Conservation (phyloP, 2,329 filamentous ascomycete genomes). For the Ophiostoma sp. region DNA sequence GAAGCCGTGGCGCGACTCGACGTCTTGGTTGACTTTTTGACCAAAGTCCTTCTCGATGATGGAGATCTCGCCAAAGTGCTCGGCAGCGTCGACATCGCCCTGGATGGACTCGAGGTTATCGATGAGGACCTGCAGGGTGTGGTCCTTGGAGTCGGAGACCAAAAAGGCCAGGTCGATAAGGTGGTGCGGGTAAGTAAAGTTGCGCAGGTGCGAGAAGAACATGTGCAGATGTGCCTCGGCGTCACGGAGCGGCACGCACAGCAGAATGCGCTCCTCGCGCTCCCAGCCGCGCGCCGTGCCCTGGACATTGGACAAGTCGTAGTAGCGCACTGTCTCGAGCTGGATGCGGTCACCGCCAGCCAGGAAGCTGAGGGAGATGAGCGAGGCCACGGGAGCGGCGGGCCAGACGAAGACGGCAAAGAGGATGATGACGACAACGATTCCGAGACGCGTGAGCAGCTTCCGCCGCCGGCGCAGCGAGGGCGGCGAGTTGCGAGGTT, state of each 20-base stretch:
- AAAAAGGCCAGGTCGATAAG: constrained; percentile 94
- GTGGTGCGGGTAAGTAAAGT: constrained; percentile 95
- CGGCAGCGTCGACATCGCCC: constrained; percentile 68
- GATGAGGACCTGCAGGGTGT: constrained; percentile 71
- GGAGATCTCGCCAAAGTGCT: constrained; percentile 90
- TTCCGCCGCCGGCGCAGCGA: constrained; percentile 68
- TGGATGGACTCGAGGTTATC: constrained; percentile 74
- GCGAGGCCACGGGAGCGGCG: constrained; percentile 55
- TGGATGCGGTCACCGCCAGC: constrained; percentile 64
- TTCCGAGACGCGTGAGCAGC: constrained; percentile 62
- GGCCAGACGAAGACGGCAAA: constrained; percentile 74
- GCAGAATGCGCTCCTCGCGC: constrained; percentile 85
- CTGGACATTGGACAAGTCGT: constrained; percentile 86
- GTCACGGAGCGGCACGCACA: constrained; percentile 91
- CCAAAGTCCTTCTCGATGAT: constrained; percentile 99
- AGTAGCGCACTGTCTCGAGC: constrained; percentile 93
- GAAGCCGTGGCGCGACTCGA: constrained; percentile 95
- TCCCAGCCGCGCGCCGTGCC: constrained; percentile 94
- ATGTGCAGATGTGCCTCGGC: constrained; percentile 87
- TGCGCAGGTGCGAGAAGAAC: constrained; percentile 97
- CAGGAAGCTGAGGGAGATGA: constrained; percentile 64
- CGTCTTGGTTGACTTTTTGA: constrained; percentile 94
- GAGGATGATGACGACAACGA: constrained; percentile 54
- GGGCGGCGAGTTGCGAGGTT: constrained; percentile 70
- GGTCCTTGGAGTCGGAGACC: constrained; percentile 94